Evolutionary conservation across 2,329 filamentous ascomycete genomes (phyloP).

Genomic region (Sporothrix brasiliensis): DNA sequence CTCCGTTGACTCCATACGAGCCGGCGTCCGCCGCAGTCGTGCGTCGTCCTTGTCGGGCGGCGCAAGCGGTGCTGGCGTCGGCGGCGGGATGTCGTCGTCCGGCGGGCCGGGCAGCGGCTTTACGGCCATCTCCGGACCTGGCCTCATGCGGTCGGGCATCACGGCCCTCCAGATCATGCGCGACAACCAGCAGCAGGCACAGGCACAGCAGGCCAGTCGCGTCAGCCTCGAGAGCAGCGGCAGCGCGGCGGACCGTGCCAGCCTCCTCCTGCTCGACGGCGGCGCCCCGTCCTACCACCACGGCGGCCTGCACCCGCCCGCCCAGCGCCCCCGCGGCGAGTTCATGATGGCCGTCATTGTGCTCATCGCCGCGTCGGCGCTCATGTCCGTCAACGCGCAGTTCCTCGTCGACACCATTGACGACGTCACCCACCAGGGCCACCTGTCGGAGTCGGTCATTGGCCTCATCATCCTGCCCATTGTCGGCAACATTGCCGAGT

Average conservation of each 20-base stretch:
- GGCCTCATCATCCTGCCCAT: constrained; percentile 79
- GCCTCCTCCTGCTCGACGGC: not conserved
- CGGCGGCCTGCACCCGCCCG: not conserved
- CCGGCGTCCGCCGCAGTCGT: constrained; percentile 14
- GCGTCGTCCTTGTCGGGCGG: constrained; percentile 4
- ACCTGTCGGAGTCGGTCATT: constrained; percentile 72
- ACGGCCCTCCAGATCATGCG: constrained; percentile 32
- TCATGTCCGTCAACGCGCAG: constrained; percentile 78
- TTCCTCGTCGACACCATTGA: constrained; percentile 76
- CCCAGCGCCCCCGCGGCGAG: constrained; percentile 46
- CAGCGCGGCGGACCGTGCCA: constrained; percentile 1
- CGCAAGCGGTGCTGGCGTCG: not conserved
- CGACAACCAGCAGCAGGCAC: constrained; percentile 27
- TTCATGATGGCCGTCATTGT: constrained; percentile 47
- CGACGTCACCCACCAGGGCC: constrained; percentile 61
- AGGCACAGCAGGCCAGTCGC: constrained; percentile 8
- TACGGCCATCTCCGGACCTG: constrained; percentile 6
- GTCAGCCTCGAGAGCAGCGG: constrained; percentile 8
- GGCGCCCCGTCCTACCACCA: not conserved
- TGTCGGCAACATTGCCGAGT: constrained; percentile 78
- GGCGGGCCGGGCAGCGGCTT: constrained; percentile 1
- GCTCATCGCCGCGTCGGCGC: constrained; percentile 67
- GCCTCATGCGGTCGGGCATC: constrained; percentile 32
- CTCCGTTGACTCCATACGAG: constrained; percentile 4
- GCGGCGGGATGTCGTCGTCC: not conserved